Evolutionary conservation across 805 yeast species (phyloP).

Genomic region (Kockiozyma suomiensis): DNA sequence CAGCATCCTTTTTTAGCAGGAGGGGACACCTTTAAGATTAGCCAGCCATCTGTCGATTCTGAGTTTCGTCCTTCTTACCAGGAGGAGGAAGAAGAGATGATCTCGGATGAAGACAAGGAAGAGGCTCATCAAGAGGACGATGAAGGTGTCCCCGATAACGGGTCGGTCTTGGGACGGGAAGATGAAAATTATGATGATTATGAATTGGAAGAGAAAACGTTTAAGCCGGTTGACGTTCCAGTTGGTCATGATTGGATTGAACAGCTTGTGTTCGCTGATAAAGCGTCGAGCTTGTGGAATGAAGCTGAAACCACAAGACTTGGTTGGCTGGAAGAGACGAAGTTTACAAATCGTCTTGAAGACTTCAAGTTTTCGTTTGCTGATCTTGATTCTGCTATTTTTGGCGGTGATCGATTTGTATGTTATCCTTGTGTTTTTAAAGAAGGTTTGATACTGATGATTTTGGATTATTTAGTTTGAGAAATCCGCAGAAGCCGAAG

Average conservation of each 20-base stretch:
- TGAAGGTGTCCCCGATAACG: slow-evolving; percentile 15
- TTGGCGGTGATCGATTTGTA: slow-evolving; percentile 43
- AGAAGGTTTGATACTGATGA: not conserved
- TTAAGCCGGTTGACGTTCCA: not conserved
- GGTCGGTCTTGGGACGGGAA: not conserved
- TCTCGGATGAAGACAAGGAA: slow-evolving; percentile 20
- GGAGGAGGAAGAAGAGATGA: slow-evolving; percentile 9
- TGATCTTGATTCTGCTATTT: slow-evolving; percentile 53
- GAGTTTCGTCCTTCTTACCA: not conserved
- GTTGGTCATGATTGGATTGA: slow-evolving; percentile 27
- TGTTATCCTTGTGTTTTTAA: not conserved
- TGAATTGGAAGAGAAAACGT: slow-evolving; percentile 7
- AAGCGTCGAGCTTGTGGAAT: slow-evolving; percentile 21
- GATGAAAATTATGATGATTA: slow-evolving; percentile 11
- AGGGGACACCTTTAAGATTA: slow-evolving; percentile 8
- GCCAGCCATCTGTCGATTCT: not conserved
- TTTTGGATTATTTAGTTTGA: slow-evolving; percentile 5
- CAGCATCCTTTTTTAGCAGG: slow-evolving; percentile 17
- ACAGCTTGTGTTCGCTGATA: slow-evolving; percentile 14
- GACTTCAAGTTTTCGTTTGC: slow-evolving; percentile 40
- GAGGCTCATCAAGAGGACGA: slow-evolving; percentile 3
- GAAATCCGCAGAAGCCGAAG: not conserved
- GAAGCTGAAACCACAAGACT: slow-evolving; percentile 11
- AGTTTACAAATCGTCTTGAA: slow-evolving; percentile 3
- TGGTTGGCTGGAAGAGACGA: not conserved